Evolutionary conservation across 805 yeast species (phyloP).

Genomic region (Torulaspora gathmanii): DNA sequence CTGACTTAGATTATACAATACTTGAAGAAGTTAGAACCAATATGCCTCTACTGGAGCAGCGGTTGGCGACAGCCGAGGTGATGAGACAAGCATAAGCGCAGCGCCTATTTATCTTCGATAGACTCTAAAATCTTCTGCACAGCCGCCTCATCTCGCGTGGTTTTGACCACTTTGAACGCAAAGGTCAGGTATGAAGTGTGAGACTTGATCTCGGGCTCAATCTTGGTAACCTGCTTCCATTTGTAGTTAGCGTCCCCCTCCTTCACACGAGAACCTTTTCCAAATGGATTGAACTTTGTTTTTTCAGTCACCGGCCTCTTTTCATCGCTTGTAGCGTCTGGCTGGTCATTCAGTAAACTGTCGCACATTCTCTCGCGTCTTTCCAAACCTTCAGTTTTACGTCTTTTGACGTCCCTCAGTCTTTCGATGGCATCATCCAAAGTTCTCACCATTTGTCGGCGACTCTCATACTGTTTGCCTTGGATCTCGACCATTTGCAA

Average conservation of each 20-base stretch:
- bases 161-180: constrained; percentile 50
- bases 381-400: constrained; percentile 64
- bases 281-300: constrained; percentile 83
- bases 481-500: constrained; percentile 91
- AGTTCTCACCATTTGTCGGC: constrained; percentile 79
- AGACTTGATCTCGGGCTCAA: constrained; percentile 81
- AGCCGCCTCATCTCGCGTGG: constrained; percentile 18
- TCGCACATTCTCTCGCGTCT: constrained; percentile 41
- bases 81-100: not conserved
- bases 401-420: constrained; percentile 68
- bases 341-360: constrained; percentile 23
- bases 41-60: constrained; percentile 76
- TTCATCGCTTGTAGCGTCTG: constrained; percentile 25
- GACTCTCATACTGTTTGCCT: constrained; percentile 81
- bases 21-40: constrained; percentile 51
- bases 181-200: constrained; percentile 94
- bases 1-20: constrained; percentile 57
- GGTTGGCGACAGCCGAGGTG: constrained; percentile 41
- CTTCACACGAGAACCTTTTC: constrained; percentile 74
- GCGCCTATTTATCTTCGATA: not conserved
- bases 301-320: constrained; percentile 36
- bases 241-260: constrained; percentile 80
- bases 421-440: constrained; percentile 77
- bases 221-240: constrained; percentile 82
- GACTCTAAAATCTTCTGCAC: constrained; percentile 8